Evolutionary conservation across 306 rosid species (phyloP), one percentile per base, ranked within the genome.

Genomic region (Delonix regia): DNA sequence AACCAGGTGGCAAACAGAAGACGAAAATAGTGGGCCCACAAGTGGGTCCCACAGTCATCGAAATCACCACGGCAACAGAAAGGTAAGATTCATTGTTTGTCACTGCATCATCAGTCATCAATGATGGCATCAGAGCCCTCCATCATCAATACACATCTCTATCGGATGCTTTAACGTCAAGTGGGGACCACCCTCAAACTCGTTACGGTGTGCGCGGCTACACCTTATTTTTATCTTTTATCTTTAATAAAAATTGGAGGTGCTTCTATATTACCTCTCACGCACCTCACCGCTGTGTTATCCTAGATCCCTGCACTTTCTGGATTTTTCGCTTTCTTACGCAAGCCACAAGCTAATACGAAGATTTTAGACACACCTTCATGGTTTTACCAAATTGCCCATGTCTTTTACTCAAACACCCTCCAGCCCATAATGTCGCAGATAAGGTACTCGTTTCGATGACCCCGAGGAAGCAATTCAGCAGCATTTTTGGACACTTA

Each of bases 241-340:
- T 11, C 11, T 25, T 47, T 0, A 47, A 47, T 47, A 15, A 47
- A 47, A 3, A 36, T 3, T 30, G 33, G 33, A 30, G 33, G 33
- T 30, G 33, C 33, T 1, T 30, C 33, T 30, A 30, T 1, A 30
- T 30, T 30, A 1, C 27, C 13, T 53, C 25, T 27, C 0, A 10
- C 15, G 3, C 63, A 56, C 63, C 63, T 22, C 63, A 56, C 34
- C 63, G 36, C 64, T 57, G 36, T 25, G 64, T 33, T 3, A 56
- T 78, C 82, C 69, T 85, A 80, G 85, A 86, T 86, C 80, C 85
- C 79, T 62, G 84, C 61, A 67, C 78, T 71, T 36, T 69, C 53
- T 39, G 68, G 48, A 71, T 52, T 86, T 86, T 84, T 61, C 74
- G 76, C 83, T 85, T 63, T 79, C 86, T 76, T 61, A 78, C 86